Evolutionary conservation across 202 grass and related monocot genomes (phyloP).

Genomic region (Schoenoplectus tabernaemontani): DNA sequence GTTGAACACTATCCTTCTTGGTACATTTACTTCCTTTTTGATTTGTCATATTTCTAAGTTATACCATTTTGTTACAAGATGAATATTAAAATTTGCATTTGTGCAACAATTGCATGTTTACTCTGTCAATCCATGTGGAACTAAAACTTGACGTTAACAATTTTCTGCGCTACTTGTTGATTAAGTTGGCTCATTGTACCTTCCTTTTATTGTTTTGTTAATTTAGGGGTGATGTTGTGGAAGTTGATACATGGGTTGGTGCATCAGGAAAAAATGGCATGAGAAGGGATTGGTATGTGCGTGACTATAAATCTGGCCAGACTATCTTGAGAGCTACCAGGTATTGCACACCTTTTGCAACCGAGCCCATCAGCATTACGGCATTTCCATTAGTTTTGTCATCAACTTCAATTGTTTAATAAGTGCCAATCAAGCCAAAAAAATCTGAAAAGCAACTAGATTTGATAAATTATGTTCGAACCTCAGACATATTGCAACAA

Average conservation of each 20-base stretch:
- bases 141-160: not conserved
- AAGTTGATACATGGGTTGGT: slow-evolving; percentile 97
- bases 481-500: not conserved
- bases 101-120: not conserved
- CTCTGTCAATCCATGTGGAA: not conserved
- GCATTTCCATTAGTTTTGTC: not conserved
- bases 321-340: slow-evolving; percentile 92
- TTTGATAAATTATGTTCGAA: not conserved
- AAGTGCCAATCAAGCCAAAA: not conserved
- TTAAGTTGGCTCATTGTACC: not conserved
- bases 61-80: not conserved
- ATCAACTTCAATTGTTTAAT: slow-evolving; percentile 18
- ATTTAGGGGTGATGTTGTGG: slow-evolving; percentile 90
- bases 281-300: slow-evolving; percentile 92
- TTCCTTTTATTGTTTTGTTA: slow-evolving; percentile 2
- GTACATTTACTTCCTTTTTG: slow-evolving; percentile 34
- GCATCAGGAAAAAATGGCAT: slow-evolving; percentile 95
- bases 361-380: not conserved
- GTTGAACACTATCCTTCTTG: slow-evolving; percentile 84
- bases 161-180: not conserved
- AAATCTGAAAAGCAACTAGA: not conserved
- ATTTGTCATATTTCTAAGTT: not conserved
- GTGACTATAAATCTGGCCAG: slow-evolving; percentile 64
- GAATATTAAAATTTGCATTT: not conserved
- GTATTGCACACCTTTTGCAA: slow-evolving; percentile 28